Evolutionary conservation across 768 basidiomycete genomes (phyloP), one percentile per base, ranked within the genome.

Genomic region (Lentinula aciculospora): DNA sequence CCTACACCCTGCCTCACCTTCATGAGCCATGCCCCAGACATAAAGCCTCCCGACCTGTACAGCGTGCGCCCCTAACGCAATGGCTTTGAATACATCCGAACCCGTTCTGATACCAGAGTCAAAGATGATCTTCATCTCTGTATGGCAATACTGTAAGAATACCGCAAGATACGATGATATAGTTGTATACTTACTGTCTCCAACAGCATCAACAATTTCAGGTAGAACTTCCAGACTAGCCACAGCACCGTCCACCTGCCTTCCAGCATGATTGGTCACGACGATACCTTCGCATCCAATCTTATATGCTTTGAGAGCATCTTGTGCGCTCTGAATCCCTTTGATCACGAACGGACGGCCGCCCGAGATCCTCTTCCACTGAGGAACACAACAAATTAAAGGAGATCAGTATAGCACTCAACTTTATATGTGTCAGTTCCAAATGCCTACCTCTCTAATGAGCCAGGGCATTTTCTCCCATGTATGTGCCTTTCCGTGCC

Each of bases 231-330:
- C 80, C 40, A 82, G 67, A 54, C 78, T 79, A 17, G 72, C 78
- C 4, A 82, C 72, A 1, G 81, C 80, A 19, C 81, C 82, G 64
- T 84, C 82, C 37, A 83, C 78, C 64, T 83, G 81, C 25, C 82
- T 67, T 0, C 80, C 81, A 4, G 79, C 81, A 64, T 82, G 80
- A 60, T 81, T 82, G 19, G 77, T 79, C 10, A 81, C 80, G n/a
- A 83, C 78, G 50, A 82, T 79, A 5, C 81, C 80, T 53, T 79
- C 77, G 61, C 77, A 77, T 0, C 81, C 81, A 12, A 76, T 54
- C 17, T 78, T 72, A 15, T 72, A 67, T 4, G 79, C 80, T 61
- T 72, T 77, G n/a, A 67, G 61, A 0, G 81, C 81, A 60, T 83
- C 81, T 9, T 70, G 72, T 4, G 68, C 74, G 59, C 65, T 70